Evolutionary conservation across 148 eudicot species (phyloP).

Genomic region (Salicornia ramosissima): DNA sequence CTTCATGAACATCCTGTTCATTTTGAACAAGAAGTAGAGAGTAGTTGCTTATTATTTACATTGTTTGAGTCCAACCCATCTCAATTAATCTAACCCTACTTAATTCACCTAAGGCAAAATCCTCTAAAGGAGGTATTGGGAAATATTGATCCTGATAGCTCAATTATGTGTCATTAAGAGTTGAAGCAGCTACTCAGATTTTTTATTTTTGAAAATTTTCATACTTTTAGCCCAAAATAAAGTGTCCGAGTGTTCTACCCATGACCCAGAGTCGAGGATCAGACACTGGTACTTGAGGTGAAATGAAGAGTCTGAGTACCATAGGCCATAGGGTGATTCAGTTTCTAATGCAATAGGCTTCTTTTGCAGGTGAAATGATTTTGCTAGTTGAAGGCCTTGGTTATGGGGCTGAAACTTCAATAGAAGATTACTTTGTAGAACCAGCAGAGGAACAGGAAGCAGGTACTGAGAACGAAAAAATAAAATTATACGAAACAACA

Average conservation of each 20-base stretch:
- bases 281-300: too few species aligned
- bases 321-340: background rate
- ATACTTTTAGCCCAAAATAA: too few species aligned
- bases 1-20: background rate
- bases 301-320: too few species aligned
- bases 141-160: background rate
- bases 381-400: constrained; percentile 88
- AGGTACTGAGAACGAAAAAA: constrained; percentile 32
- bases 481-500: constrained; percentile 58
- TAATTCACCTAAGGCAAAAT: background rate
- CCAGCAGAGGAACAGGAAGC: constrained; percentile 48
- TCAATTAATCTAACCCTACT: too few species aligned
- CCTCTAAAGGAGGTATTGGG: background rate
- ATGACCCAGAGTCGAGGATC: too few species aligned
- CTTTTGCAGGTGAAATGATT: constrained; percentile 62
- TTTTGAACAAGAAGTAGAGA: background rate
- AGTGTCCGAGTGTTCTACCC: too few species aligned
- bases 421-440: constrained; percentile 75
- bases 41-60: background rate
- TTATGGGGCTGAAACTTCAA: constrained; percentile 65
- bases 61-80: background rate
- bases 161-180: background rate
- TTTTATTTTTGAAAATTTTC: too few species aligned
- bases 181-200: too few species aligned
- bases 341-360: constrained; percentile 7